Conservation (phyloP, 768 basidiomycete genomes). For the Pleurotus salmoneostramineus region DNA sequence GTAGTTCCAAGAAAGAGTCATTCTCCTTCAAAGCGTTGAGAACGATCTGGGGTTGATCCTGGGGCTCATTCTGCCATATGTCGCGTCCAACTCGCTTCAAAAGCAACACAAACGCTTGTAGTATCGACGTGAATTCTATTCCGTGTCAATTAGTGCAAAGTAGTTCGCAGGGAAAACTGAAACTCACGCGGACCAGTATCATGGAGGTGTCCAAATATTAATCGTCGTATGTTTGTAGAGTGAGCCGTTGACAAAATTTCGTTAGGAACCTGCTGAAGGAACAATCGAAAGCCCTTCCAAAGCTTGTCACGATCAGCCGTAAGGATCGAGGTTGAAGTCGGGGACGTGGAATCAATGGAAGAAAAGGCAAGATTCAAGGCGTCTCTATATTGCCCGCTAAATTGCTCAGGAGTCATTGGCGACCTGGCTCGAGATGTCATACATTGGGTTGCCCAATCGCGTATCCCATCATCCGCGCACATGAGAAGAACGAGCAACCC, state of each 20-base stretch:
- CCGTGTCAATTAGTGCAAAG: constrained; percentile 11
- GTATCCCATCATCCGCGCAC: constrained; percentile 41
- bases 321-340: constrained; percentile 17
- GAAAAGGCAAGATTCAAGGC: constrained; percentile 39
- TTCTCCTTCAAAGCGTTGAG: constrained; percentile 88
- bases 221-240: constrained; percentile 41
- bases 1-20: constrained; percentile 40
- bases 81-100: constrained; percentile 49
- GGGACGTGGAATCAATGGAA: constrained; percentile 17
- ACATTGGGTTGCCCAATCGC: constrained; percentile 57
- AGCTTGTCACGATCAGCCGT: constrained; percentile 37
- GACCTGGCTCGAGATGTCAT: constrained; percentile 26
- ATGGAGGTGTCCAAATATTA: constrained; percentile 59
- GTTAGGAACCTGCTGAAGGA: constrained; percentile 54
- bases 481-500: constrained; percentile 58
- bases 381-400: constrained; percentile 39
- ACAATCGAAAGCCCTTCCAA: constrained; percentile 43
- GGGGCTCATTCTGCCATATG: constrained; percentile 69
- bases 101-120: constrained; percentile 56
- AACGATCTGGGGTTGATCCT: constrained; percentile 72
- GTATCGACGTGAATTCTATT: constrained; percentile 56
- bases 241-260: constrained; percentile 30
- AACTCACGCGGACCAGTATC: constrained; percentile 58
- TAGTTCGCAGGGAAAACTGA: neutral
- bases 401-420: constrained; percentile 47